Evolutionary conservation across 2,329 filamentous ascomycete genomes (phyloP).

Genomic region (Parasarocladium wereldwijsianum): DNA sequence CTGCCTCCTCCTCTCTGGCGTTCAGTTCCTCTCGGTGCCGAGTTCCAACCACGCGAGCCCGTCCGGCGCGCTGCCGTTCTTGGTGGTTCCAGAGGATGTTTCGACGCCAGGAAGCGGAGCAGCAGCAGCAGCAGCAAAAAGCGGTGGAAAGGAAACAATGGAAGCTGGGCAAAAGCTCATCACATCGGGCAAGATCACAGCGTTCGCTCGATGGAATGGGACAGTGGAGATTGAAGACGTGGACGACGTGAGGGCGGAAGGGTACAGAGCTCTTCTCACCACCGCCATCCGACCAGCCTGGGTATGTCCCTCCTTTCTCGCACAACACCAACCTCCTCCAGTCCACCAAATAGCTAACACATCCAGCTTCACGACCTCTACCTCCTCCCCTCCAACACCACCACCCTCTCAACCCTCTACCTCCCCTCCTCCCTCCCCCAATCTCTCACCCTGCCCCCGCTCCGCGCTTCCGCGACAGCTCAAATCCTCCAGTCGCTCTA

Average conservation of each 20-base stretch:
- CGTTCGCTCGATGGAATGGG: constrained; percentile 37
- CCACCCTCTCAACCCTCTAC: constrained; percentile 59
- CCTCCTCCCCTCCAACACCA: constrained; percentile 51
- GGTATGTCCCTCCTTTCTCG: constrained; percentile 31
- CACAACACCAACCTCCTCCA: background rate
- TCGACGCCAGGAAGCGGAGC: constrained; percentile 6
- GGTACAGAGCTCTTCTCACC: constrained; percentile 67
- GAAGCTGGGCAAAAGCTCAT: constrained; percentile 42
- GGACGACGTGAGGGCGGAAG: constrained; percentile 41
- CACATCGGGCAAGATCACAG: constrained; percentile 5
- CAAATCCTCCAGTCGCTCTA: constrained; percentile 66
- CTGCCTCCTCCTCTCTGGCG: constrained; percentile 62
- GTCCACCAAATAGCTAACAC: constrained; percentile 2
- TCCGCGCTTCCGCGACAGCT: constrained; percentile 57
- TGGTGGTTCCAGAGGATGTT: constrained; percentile 40
- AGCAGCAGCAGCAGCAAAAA: constrained; percentile 12
- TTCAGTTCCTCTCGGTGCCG: constrained; percentile 50
- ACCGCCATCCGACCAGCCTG: constrained; percentile 71
- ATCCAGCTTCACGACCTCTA: constrained; percentile 66
- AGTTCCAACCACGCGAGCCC: constrained; percentile 93
- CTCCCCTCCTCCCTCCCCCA: constrained; percentile 52
- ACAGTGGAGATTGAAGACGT: constrained; percentile 54
- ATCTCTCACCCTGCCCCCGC: constrained; percentile 44
- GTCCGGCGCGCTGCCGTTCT: constrained; percentile 73
- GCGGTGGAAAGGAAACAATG: constrained; percentile 35